Base-by-base conservation (phyloP, 2,329 filamentous ascomycete genomes). In the Xylaria sp. region DNA sequence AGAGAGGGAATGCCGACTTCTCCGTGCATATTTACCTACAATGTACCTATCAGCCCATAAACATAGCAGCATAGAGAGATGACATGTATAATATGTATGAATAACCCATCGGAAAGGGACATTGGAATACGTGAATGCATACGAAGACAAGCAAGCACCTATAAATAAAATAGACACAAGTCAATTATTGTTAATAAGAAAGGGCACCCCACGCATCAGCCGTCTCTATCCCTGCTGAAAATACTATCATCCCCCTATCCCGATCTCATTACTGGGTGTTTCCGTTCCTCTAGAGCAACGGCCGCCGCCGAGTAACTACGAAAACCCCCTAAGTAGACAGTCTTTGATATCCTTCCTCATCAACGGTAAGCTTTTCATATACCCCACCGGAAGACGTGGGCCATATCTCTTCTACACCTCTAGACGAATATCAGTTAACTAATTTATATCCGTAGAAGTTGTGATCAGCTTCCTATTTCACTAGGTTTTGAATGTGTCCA, bases 51-150 rank as follows among this genome's bases (percentile, higher is more conserved):
- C 55, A 60, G 6, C 62, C 32, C 57, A 62, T n/a, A 54, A 12
- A 42, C 19, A 21, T 27, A 36, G 19, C 24, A 60, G 27, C 24
- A 55, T 59, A 62, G 64, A 61, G 36, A 69, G 58, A 66, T 62
- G 55, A 67, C 39, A 68, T 70, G 68, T 72, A 71, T 60, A 66
- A 64, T 66, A 68, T 68, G 67, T 70, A 71, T 19, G 36, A 69
- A 63, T 21, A 48, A 63, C 45, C 48, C 32, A 56, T 54, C 24
- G 2, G n/a, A 21, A 51, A 30, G 7, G 11, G 24, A 34, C 30
- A 11, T 19, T 11, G 19, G 1, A 21, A 59, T 48, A 39, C 19
- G 48, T 39, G 51, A 53, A 42, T 30, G 24, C 21, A 2, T 54
- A 50, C 24, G 17, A 32, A 27, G 9, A 14, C 27, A 24, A 32